phyloP scores from a whole-genome alignment of 176 grass and related monocot species.

The Chrysopogon serrulatus region DNA sequence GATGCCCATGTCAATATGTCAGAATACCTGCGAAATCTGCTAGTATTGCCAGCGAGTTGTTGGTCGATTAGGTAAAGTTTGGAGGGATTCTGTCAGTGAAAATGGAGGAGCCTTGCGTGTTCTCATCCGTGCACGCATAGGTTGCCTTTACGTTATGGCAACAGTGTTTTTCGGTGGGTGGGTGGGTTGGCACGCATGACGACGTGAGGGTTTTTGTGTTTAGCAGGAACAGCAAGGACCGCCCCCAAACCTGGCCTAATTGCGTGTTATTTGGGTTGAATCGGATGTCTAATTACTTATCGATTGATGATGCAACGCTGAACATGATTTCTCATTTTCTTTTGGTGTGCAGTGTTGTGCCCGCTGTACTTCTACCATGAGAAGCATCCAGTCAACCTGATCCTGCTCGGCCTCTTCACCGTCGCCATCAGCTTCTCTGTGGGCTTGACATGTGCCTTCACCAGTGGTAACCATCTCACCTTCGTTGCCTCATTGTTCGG shows the following conservation, averaged over 20 bases:
- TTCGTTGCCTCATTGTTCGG: background rate
- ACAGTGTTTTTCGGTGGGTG: background rate
- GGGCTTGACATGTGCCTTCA: constrained; percentile 95
- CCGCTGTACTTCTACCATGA: constrained; percentile 75
- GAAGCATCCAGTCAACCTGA: constrained; percentile 75
- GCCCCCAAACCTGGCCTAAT: background rate
- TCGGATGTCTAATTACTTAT: background rate
- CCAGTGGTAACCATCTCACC: constrained; percentile 43
- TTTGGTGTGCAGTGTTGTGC: constrained; percentile 60
- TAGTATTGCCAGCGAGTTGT: background rate
- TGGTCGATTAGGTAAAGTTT: background rate
- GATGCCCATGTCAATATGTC: background rate
- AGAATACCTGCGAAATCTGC: background rate
- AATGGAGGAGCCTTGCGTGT: background rate
- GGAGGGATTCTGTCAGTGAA: background rate
- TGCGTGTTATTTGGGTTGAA: background rate
- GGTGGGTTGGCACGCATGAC: background rate
- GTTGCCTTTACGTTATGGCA: constrained; percentile 3
- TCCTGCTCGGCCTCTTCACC: constrained; percentile 68
- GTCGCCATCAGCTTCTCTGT: constrained; percentile 73
- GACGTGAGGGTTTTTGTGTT: background rate
- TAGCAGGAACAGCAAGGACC: background rate
- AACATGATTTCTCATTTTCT: background rate
- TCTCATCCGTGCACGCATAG: constrained; percentile 9
- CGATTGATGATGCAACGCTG: background rate